Evolutionary conservation across 768 basidiomycete genomes (phyloP), one percentile per base, ranked within the genome.

Genomic region (Termitomyces eurrhizus): DNA sequence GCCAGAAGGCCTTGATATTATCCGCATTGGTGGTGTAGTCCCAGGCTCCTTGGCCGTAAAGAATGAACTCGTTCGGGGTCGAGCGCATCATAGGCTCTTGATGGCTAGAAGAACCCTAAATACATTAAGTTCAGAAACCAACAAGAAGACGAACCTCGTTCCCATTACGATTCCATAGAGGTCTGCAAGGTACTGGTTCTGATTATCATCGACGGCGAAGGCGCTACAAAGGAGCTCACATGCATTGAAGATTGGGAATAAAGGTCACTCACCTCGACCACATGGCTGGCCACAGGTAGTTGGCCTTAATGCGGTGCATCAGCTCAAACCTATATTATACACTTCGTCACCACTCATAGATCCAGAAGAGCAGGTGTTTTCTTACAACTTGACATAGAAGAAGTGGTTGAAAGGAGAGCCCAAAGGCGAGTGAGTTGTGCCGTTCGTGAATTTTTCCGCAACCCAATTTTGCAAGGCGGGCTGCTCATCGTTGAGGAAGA

Each of bases 401-500:
- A 79, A 68, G 52, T 78, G 79, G 66, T 88, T 87, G 75, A 89
- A 88, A 1, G 87, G 85, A 3, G 82, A 81, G 21, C 79, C 78
- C 0, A 80, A 78, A 35, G 77, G 69, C 1, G 73, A 56, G 0
- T 78, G 73, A 7, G 83, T 83, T 4, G 83, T 83, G 2, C 84
- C 85, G 60, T 87, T 86, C 11, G 84, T 86, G 69, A 86, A 89
- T 64, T 84, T 85, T 62, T 84, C 84, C 63, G 79, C 75, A 14
- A 87, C 89, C 89, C 89, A 91, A 64, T 82, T 85, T 63, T 85
- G 83, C 54, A 90, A 68, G 33, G 84, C 83, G 8, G 89, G 89
- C 66, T 88, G 85, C 68, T 91, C 89, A 64, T 91, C 88, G 67
- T 91, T 91, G 62, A 91, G 72, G 75, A 91, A 87, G 46, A 89